These are phyloP conservation scores for Cadophora luteo-olivacea DNA, from an alignment of 2,329 filamentous ascomycete species.

Conservation along the genomic window DNA sequence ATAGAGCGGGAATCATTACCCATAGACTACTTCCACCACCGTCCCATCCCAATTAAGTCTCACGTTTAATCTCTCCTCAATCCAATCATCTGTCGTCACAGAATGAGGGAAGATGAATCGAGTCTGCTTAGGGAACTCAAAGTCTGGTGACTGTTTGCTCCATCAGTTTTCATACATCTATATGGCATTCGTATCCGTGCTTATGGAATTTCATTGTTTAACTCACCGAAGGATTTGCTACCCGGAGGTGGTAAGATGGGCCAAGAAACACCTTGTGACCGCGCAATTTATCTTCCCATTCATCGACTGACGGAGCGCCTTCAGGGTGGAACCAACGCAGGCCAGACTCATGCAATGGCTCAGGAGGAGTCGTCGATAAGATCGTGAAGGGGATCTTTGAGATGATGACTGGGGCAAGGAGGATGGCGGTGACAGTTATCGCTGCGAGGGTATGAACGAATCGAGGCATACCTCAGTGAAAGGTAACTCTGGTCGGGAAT, in stretches of 20 bases:
- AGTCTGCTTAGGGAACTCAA: neutral
- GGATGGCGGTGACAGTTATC: neutral
- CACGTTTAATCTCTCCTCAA: constrained; percentile 3
- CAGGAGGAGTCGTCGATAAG: neutral
- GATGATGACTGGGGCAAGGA: neutral
- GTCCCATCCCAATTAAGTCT: neutral
- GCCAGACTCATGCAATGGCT: neutral
- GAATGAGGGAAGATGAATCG: neutral
- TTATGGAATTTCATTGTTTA: neutral
- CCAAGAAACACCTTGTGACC: neutral
- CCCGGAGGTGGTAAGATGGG: neutral
- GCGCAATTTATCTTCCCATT: neutral
- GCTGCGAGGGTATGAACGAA: neutral
- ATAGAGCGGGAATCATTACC: too few relatives aligned
- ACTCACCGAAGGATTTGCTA: neutral
- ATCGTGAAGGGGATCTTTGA: neutral
- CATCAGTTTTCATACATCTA: neutral
- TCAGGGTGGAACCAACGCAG: neutral
- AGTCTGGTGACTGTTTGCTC: neutral
- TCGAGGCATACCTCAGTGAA: neutral
- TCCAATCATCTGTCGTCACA: neutral
- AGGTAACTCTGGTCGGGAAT: too few relatives aligned
- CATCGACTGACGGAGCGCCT: neutral
- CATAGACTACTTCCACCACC: neutral
- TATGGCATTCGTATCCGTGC: too few relatives aligned